Conservation (phyloP, 371 early-diverging fungal genomes). For the Rhizomucor miehei region DNA sequence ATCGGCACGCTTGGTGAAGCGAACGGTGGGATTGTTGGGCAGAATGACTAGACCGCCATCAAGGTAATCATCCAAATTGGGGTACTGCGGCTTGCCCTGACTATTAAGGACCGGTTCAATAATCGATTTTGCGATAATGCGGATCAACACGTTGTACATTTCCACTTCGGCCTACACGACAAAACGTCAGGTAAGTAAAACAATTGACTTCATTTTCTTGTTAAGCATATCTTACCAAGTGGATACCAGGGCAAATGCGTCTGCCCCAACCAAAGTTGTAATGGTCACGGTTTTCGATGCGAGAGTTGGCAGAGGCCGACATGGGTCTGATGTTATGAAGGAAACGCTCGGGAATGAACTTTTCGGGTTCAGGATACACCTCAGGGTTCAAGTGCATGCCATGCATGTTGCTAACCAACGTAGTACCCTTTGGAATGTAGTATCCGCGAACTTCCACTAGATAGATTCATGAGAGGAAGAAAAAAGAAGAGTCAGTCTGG, state of each 20-base stretch:
- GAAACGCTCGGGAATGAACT: slow-evolving; percentile 26
- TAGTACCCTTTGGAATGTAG: slow-evolving; percentile 34
- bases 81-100: slow-evolving; percentile 6
- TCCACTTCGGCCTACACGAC: slow-evolving; percentile 11
- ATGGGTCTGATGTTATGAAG: slow-evolving; percentile 13
- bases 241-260: slow-evolving; percentile 17
- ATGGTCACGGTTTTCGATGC: slow-evolving; percentile 12
- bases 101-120: slow-evolving; percentile 7
- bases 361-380: slow-evolving; percentile 8
- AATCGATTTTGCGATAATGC: slow-evolving; percentile 12
- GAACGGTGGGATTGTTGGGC: slow-evolving; percentile 7
- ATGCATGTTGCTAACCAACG: slow-evolving; percentile 18
- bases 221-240: slow-evolving; percentile 5
- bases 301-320: slow-evolving; percentile 11
- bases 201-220: background rate
- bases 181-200: background rate
- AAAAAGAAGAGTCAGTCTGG: background rate
- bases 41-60: slow-evolving; percentile 14
- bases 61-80: slow-evolving; percentile 6
- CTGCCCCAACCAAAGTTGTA: slow-evolving; percentile 20
- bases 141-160: slow-evolving; percentile 5
- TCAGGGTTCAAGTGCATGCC: slow-evolving; percentile 18
- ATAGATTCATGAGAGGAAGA: background rate
- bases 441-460: slow-evolving; percentile 23
- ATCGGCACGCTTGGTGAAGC: slow-evolving; percentile 10